Base-by-base conservation (phyloP, 257 asterid species). In the Misopates orontium region DNA sequence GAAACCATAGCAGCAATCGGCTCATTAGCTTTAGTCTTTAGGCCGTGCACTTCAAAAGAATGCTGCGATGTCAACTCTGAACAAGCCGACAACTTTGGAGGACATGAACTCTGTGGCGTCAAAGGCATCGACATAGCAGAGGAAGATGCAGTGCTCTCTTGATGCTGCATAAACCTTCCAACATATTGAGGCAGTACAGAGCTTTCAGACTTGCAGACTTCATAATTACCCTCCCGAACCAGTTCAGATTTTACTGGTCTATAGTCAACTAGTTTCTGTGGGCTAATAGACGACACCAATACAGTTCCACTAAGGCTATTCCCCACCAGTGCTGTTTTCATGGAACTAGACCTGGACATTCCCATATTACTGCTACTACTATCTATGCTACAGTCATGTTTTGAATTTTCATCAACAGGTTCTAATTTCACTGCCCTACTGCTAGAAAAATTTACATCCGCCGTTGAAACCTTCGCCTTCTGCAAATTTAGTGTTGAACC, bases 81-180 rank as follows among this genome's bases (percentile, higher is more conserved):
- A 66, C 72, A 74, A 53, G 85, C 64, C 58, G 85, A 69, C 53
- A 81, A 17, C 68, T 64, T 71, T 22, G 83, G 52, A 39, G 75
- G 75, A 61, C 71, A 61, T 47, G 77, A 73, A 64, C 69, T 76
- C 57, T 73, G 94, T 64, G 89, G 84, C 62, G 81, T 75, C 79
- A 72, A 62, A 56, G 94, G 82, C 77, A 76, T 32, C 32, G 84
- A 44, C 67, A 71, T 49, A 53, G 70, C 70, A 61, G 93, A 85
- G 66, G 95, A 75, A 67, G 86, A 80, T 66, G 81, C 80, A 45
- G 76, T 80, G 72, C 85, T 80, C 54, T 89, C 94, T 73, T 80
- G 87, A 71, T 74, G 78, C 69, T 72, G 87, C 67, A 72, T 75
- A 55, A 81, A 61, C 66, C 72, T 85, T 66, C 56, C 75, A 75